Percentiles rank a stretch among this genome's conserved stretches.
Conservation (phyloP, 352 stramenopile genomes). For the Thraustochytrium sp. region DNA sequence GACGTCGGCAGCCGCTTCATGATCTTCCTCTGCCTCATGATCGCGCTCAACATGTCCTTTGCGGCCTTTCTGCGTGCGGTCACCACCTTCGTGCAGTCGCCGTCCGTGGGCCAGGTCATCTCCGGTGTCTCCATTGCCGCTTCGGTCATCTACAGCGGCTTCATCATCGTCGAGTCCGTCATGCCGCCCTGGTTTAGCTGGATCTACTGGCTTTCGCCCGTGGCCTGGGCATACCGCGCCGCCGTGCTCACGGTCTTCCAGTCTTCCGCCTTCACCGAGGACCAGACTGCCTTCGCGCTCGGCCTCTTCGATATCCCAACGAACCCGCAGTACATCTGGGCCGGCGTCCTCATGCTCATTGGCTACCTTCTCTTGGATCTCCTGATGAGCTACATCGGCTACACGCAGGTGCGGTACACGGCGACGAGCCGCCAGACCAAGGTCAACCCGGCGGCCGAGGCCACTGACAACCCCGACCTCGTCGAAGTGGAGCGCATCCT, state of each 20-base stretch:
- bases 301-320: constrained; percentile 56
- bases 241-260: constrained; percentile 40
- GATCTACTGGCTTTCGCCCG: constrained; percentile 66
- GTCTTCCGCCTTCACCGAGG: not conserved
- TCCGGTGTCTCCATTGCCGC: constrained; percentile 54
- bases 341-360: constrained; percentile 60
- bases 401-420: constrained; percentile 45
- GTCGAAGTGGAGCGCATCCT: constrained; percentile 18
- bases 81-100: constrained; percentile 51
- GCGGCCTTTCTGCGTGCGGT: constrained; percentile 62
- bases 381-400: constrained; percentile 55
- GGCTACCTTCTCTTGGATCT: constrained; percentile 52
- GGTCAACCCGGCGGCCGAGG: not conserved
- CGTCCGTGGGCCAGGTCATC: constrained; percentile 58
- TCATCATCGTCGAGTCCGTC: constrained; percentile 57
- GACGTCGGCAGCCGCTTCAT: constrained; percentile 52
- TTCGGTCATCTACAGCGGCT: constrained; percentile 62
- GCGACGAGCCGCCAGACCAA: constrained; percentile 10
- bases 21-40: constrained; percentile 63
- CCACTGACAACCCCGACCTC: constrained; percentile 39
- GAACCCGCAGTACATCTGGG: constrained; percentile 60
- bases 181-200: constrained; percentile 61
- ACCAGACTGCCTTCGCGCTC: not conserved
- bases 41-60: constrained; percentile 66
- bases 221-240: constrained; percentile 58